Base-by-base conservation (phyloP, 2,329 filamentous ascomycete genomes). In the Colletotrichum spinosum region DNA sequence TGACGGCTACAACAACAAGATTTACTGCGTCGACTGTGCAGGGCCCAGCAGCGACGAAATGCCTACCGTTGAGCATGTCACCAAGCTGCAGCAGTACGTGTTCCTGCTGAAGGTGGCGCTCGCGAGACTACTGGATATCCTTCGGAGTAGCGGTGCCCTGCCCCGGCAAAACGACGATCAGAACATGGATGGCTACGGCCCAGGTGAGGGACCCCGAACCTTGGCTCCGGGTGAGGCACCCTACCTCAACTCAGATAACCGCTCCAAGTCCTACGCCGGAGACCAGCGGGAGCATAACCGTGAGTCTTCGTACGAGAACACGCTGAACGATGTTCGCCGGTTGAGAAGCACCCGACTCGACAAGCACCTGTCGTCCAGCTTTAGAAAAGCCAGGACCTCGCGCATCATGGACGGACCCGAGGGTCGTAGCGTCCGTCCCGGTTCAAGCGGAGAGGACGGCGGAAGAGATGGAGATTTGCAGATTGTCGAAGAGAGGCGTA, bases 301-400 rank as follows among this genome's bases (percentile, higher is more conserved):
- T 69, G 87, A 90, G 72, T 93, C 92, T 55, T 93, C 92, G 35
- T 96, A 98, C 75, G 95, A 98, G 80, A 97, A 94, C 79, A 97
- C 95, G 51, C 90, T 99, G 70, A 97, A 96, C 70, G 96, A 99
- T 78, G 96, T 99, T 75, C 90, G 94, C 72, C 88, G 96, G 68
- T 80, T 99, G 65, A 90, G 95, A 69, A 98, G 96, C 67, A 98
- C 95, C 25, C 90, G 96, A 37, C 90, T 98, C 74, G 95, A 99
- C 74, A 95, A 97, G 74, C 93, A 97, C 72, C 81, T 99, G 48
- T 98, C 95, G 41, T 97, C 93, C 25, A 97, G 94, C 55, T 94
- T 95, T 76, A 92, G 92, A 75, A 96, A 94, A 72, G 93, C 95
- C 53, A 88, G 96, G 70, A 93, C 93, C 34, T 98, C 96, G 8